These are phyloP conservation scores for Cardamine resedifolia DNA, from an alignment of 345 rosid species.

Conservation along the genomic window DNA sequence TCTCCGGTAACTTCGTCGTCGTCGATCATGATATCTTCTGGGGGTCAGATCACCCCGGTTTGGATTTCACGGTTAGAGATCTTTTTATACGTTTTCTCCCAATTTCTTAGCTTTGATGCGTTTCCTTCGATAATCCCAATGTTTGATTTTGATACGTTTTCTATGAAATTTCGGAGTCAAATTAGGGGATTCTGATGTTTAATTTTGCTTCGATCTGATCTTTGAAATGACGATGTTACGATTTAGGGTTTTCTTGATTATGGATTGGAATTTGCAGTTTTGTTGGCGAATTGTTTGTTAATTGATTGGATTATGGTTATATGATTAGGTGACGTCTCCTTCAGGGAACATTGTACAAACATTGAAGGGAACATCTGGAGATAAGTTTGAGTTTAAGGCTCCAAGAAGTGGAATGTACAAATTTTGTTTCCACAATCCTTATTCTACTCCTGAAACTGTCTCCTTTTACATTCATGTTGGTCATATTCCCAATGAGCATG, in stretches of 20 bases:
- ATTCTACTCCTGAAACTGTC: slow-evolving; percentile 91
- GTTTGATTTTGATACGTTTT: background rate
- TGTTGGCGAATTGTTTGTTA: background rate
- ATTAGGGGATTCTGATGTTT: slow-evolving; percentile 5
- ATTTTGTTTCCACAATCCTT: slow-evolving; percentile 92
- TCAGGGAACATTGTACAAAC: slow-evolving; percentile 65
- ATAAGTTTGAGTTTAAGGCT: slow-evolving; percentile 88
- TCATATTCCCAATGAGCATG: slow-evolving; percentile 90
- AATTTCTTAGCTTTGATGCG: background rate
- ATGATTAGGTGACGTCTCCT: slow-evolving; percentile 81
- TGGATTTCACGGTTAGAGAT: slow-evolving; percentile 71
- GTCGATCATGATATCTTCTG: slow-evolving; percentile 99
- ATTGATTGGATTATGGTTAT: background rate
- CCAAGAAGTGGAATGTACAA: slow-evolving; percentile 97
- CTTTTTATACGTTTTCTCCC: background rate
- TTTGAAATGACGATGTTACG: background rate
- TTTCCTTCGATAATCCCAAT: background rate
- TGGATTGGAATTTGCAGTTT: background rate
- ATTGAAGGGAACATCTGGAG: slow-evolving; percentile 88
- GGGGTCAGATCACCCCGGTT: slow-evolving; percentile 96
- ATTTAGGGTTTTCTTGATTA: background rate
- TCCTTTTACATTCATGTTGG: slow-evolving; percentile 94
- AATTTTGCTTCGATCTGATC: slow-evolving; percentile 17
- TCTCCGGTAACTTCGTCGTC: slow-evolving; percentile 95
- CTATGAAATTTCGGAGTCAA: background rate